Evolutionary conservation across 108 stramenopile genomes (phyloP).

Genomic region (Cyclotella distinguenda): DNA sequence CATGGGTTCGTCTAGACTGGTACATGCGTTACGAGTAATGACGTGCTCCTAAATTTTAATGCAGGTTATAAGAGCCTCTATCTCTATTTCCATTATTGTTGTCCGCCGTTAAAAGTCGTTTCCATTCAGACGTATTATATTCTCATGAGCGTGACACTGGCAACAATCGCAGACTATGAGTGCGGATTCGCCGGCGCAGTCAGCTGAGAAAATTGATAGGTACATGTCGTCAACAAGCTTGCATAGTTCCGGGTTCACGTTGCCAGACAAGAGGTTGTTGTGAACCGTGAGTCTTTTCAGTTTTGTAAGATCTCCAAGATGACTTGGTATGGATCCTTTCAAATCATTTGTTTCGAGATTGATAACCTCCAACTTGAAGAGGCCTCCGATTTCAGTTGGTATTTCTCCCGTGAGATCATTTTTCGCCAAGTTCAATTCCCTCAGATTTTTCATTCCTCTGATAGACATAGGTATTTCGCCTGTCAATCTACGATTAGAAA

Average conservation of each 20-base stretch:
- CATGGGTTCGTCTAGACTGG: too few species aligned
- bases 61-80: too few species aligned
- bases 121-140: conserved; percentile 9
- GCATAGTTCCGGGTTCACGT: conserved; percentile 23
- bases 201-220: conserved; percentile 34
- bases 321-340: conserved; percentile 25
- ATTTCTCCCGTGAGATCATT: conserved; percentile 56
- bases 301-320: conserved; percentile 42
- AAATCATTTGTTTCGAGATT: conserved; percentile 46
- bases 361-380: conserved; percentile 47
- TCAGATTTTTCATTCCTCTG: conserved; percentile 29
- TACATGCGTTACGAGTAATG: too few species aligned
- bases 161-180: conserved; percentile 38
- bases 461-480: conserved; percentile 35
- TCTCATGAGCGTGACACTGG: conserved; percentile 34
- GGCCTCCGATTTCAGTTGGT: conserved; percentile 58
- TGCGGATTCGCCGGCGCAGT: conserved; percentile 40
- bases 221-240: conserved; percentile 34
- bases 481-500: conserved; percentile 2
- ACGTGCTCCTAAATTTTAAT: too few species aligned
- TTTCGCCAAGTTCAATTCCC: conserved; percentile 42
- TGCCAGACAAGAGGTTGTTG: conserved; percentile 35
- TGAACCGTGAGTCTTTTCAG: conserved; percentile 36
- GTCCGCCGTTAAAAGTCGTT: too few species aligned
- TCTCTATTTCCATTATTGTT: too few species aligned